Percentiles rank a stretch among this genome's conserved stretches.
Evolutionary conservation across 345 rosid genomes (phyloP).

Genomic region (Kernera saxatilis): DNA sequence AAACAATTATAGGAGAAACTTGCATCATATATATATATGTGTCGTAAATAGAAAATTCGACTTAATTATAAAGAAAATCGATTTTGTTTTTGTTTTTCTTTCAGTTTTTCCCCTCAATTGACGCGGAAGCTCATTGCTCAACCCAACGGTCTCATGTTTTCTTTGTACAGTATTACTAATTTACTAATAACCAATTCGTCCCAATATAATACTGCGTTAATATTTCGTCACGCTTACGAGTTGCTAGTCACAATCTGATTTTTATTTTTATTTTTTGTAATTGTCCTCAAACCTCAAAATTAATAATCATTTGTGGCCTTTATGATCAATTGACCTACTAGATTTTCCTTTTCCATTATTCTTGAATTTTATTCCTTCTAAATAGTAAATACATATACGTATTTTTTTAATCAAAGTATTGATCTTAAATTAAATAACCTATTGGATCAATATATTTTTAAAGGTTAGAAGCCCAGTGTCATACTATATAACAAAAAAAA

Average conservation of each 20-base stretch:
- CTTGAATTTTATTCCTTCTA: background rate
- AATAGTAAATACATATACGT: no score
- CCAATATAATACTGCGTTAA: slow-evolving; percentile 39
- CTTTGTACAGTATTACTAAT: no score
- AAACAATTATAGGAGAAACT: background rate
- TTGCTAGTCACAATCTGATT: background rate
- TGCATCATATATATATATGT: background rate
- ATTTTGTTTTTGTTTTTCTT: background rate
- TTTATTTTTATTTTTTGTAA: background rate
- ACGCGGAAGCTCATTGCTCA: slow-evolving; percentile 48
- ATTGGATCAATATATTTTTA: background rate
- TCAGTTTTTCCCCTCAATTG: slow-evolving; percentile 38
- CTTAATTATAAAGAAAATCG: background rate
- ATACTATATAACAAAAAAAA: no score
- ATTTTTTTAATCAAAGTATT: background rate
- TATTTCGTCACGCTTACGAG: slow-evolving; percentile 69
- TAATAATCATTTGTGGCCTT: slow-evolving; percentile 9
- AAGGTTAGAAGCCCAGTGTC: background rate
- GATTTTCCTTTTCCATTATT: background rate
- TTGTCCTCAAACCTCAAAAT: background rate
- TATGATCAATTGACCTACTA: slow-evolving; percentile 21
- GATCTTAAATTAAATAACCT: background rate
- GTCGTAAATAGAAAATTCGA: background rate
- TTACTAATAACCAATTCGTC: background rate
- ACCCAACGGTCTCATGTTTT: slow-evolving; percentile 8